Percentiles rank a stretch among this genome's conserved stretches.
These are phyloP conservation scores for Populus ilicifolia DNA, from an alignment of 345 rosid genomes.

Conservation along the genomic window DNA sequence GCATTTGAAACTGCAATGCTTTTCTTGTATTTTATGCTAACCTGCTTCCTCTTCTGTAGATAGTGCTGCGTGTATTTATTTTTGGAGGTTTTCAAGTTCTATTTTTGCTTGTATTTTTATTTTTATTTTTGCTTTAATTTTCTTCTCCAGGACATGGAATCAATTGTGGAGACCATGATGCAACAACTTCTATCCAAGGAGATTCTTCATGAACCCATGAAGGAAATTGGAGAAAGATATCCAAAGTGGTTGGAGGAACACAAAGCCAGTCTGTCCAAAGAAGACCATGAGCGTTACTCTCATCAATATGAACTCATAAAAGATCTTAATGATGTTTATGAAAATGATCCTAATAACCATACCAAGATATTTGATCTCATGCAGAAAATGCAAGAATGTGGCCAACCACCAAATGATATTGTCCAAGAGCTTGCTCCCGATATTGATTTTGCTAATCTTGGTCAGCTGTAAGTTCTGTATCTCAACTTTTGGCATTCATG, in stretches of 20 bases:
- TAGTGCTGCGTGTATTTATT: no score
- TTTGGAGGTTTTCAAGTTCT: neutral
- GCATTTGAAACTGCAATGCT: neutral
- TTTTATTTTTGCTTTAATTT: conserved; percentile 1
- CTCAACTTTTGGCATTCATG: neutral
- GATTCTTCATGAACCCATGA: conserved; percentile 97
- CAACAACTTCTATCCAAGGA: conserved; percentile 94
- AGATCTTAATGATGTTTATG: conserved; percentile 78
- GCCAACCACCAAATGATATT: conserved; percentile 93
- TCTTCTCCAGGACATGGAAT: conserved; percentile 71
- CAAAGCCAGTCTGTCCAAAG: conserved; percentile 49
- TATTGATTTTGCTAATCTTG: conserved; percentile 67
- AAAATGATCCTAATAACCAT: conserved; percentile 64
- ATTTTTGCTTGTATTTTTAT: neutral
- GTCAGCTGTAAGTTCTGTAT: conserved; percentile 66
- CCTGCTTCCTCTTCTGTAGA: neutral
- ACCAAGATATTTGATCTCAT: conserved; percentile 82
- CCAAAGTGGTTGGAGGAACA: conserved; percentile 94
- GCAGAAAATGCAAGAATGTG: conserved; percentile 99
- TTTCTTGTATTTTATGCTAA: neutral
- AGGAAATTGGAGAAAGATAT: conserved; percentile 83
- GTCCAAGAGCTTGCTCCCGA: conserved; percentile 90
- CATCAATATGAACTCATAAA: conserved; percentile 71
- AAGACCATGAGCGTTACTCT: conserved; percentile 62
- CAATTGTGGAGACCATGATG: conserved; percentile 96